A percentile compares a stretch with the other conserved stretches of the same genome.
Conservation (phyloP, 345 rosid genomes). For the Geranium brycei region DNA sequence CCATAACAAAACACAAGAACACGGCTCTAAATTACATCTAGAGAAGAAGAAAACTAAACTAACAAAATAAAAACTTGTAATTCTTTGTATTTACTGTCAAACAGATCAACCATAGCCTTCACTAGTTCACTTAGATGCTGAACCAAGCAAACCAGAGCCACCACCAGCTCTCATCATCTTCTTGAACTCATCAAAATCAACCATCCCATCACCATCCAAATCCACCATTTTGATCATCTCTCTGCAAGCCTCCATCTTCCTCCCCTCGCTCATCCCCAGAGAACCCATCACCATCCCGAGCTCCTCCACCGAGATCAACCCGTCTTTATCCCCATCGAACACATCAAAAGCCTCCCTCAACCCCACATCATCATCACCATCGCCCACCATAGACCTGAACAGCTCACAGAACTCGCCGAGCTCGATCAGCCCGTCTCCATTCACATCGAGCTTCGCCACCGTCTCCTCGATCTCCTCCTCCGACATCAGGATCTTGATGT, state of each 20-base stretch:
- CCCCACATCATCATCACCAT: constrained; percentile 12
- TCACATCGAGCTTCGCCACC: constrained; percentile 34
- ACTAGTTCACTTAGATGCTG: too few relatives aligned
- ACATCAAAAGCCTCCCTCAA: constrained; percentile 53
- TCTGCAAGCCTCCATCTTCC: constrained; percentile 37
- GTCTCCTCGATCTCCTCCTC: constrained; percentile 27
- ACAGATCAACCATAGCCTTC: too few relatives aligned
- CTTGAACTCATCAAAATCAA: constrained; percentile 38
- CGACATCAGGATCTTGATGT: constrained; percentile 9
- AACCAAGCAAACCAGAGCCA: not conserved
- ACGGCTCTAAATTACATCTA: too few relatives aligned
- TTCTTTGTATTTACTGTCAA: too few relatives aligned
- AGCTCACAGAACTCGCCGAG: constrained; percentile 35
- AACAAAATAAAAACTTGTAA: too few relatives aligned
- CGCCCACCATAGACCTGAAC: constrained; percentile 4
- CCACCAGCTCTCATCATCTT: constrained; percentile 28
- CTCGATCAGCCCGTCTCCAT: constrained; percentile 46
- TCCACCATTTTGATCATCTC: constrained; percentile 51
- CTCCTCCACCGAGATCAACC: constrained; percentile 49
- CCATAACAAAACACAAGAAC: too few relatives aligned
- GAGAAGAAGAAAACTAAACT: too few relatives aligned
- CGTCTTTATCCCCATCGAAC: constrained; percentile 50
- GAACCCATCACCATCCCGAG: constrained; percentile 35
- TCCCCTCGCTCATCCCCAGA: constrained; percentile 42
- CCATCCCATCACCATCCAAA: constrained; percentile 58